These are phyloP conservation scores for Paulownia fortunei DNA, from an alignment of 257 asterid species.

Conservation along the genomic window DNA sequence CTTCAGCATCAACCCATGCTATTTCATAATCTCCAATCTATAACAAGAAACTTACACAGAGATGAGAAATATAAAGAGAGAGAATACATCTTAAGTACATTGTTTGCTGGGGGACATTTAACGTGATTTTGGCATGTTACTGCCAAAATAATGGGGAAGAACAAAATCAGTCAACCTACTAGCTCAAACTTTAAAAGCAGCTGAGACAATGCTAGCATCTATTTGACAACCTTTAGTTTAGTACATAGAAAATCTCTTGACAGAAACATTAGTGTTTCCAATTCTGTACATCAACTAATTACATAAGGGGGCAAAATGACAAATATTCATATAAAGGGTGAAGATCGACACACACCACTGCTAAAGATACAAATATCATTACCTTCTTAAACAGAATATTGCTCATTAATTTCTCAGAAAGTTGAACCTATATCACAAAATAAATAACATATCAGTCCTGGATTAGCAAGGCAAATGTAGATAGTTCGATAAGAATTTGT, in stretches of 20 bases:
- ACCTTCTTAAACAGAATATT: conserved; percentile 93
- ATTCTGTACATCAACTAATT: conserved; percentile 9
- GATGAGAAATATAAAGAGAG: conserved; percentile 18
- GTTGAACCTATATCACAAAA: conserved; percentile 75
- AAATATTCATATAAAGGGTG: not conserved
- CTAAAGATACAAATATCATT: conserved; percentile 21
- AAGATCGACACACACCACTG: not conserved
- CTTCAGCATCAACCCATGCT: conserved; percentile 98
- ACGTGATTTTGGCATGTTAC: not conserved
- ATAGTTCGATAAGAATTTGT: conserved; percentile 6
- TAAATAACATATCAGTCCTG: conserved; percentile 31
- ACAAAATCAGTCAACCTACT: not conserved
- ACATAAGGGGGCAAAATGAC: conserved; percentile 4
- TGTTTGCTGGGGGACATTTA: not conserved
- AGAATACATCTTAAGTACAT: conserved; percentile 1
- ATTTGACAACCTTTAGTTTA: not conserved
- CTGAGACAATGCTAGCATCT: not conserved
- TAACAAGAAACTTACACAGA: conserved; percentile 31
- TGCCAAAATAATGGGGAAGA: not conserved
- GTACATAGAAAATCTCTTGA: not conserved
- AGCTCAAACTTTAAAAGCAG: conserved; percentile 20
- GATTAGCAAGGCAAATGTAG: conserved; percentile 29
- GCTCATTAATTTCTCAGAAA: conserved; percentile 92
- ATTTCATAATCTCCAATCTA: conserved; percentile 97
- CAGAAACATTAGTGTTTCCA: not conserved